These are phyloP conservation scores for Fusarium verticillioides DNA, from an alignment of 2,329 filamentous ascomycete species.

Conservation along the genomic window DNA sequence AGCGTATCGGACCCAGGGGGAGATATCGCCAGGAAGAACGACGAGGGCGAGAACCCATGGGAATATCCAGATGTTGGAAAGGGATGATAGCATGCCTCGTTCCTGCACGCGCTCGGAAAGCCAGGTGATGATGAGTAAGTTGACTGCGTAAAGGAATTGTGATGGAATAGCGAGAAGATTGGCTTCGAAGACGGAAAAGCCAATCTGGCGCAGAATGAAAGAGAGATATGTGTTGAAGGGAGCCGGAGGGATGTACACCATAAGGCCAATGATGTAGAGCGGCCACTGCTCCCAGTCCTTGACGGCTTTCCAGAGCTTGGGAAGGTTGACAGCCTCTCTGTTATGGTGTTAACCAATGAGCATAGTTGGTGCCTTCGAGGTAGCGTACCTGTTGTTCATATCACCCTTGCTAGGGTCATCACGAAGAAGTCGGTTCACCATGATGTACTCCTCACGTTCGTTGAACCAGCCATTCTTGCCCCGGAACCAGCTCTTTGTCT, in stretches of 20 bases:
- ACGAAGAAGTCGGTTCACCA: constrained; percentile 68
- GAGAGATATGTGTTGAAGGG: constrained; percentile 59
- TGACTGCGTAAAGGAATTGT: constrained; percentile 57
- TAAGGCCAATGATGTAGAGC: constrained; percentile 59
- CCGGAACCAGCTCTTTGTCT: constrained; percentile 66
- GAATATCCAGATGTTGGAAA: constrained; percentile 62
- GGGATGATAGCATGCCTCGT: constrained; percentile 56
- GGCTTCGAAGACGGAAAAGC: constrained; percentile 58
- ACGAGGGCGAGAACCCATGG: constrained; percentile 60
- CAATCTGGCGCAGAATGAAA: constrained; percentile 56
- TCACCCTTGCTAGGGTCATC: constrained; percentile 71
- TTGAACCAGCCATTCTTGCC: constrained; percentile 71
- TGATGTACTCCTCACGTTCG: constrained; percentile 69
- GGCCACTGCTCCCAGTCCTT: constrained; percentile 71
- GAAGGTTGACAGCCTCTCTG: constrained; percentile 48
- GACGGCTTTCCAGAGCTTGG: constrained; percentile 60
- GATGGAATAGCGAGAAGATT: constrained; percentile 59
- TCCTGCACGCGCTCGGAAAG: constrained; percentile 58
- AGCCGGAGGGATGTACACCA: constrained; percentile 54
- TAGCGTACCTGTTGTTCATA: constrained; percentile 65
- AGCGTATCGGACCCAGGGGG: constrained; percentile 57
- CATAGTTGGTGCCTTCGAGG: fast-evolving
- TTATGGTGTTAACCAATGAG: constrained; percentile 38
- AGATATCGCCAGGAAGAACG: constrained; percentile 50
- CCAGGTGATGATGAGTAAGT: constrained; percentile 59